phyloP scores from a whole-genome alignment of 768 basidiomycete species.

The Sporobolomyces pararoseus region DNA sequence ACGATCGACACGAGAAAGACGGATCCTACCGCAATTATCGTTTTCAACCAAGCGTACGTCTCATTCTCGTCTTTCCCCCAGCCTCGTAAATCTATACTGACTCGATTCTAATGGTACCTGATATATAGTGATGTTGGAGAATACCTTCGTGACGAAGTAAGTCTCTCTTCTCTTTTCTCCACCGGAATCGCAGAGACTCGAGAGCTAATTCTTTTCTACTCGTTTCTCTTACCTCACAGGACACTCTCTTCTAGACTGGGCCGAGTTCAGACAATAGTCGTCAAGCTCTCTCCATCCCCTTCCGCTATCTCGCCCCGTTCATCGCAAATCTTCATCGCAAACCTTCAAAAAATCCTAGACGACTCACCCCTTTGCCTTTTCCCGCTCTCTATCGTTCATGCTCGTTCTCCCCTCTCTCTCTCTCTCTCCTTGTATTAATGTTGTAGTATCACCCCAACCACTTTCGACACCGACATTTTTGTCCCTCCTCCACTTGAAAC shows the following conservation, averaged over 20 bases:
- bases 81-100: neutral
- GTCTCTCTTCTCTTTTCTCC: neutral
- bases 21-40: slow-evolving; percentile 93
- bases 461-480: too few relatives aligned
- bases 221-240: slow-evolving; percentile 52
- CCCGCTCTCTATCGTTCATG: neutral
- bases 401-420: neutral
- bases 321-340: too few relatives aligned
- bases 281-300: neutral
- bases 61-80: slow-evolving; percentile 23
- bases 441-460: slow-evolving; percentile 12
- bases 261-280: neutral
- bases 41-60: slow-evolving; percentile 92
- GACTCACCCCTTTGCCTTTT: too few relatives aligned
- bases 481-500: neutral
- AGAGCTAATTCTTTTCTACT: neutral
- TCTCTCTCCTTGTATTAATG: slow-evolving; percentile 10
- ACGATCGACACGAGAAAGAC: slow-evolving; percentile 94
- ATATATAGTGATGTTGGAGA: slow-evolving; percentile 83
- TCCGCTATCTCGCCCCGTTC: too few relatives aligned
- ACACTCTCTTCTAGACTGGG: slow-evolving; percentile 66
- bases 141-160: slow-evolving; percentile 77
- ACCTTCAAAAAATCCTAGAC: too few relatives aligned
- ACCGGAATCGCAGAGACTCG: neutral
- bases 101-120: slow-evolving; percentile 1